Conservation (phyloP, 2,329 filamentous ascomycete species). For the Raffaelea ambrosiae region DNA sequence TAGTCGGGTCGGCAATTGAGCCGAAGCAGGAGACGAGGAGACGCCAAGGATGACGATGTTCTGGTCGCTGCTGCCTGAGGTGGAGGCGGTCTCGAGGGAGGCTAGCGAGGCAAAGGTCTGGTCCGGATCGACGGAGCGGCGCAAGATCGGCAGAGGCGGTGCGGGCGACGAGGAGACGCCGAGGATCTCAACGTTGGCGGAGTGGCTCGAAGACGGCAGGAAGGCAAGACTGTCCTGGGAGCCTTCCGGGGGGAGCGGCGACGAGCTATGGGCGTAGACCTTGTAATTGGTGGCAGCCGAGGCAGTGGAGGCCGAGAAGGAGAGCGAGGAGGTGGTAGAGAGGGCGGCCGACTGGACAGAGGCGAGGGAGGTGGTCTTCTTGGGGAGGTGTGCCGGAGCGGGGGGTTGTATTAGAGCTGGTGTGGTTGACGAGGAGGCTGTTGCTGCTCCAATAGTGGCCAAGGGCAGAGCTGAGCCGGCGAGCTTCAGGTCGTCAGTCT, state of each 20-base stretch:
- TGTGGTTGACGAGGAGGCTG: neutral
- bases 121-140: conserved; percentile 8
- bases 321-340: conserved; percentile 6
- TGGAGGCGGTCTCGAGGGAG: conserved; percentile 5
- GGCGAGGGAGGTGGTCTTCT: conserved; percentile 27
- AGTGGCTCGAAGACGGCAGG: conserved; percentile 31
- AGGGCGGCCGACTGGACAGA: conserved; percentile 23
- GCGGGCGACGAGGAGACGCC: conserved; percentile 41
- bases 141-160: conserved; percentile 20
- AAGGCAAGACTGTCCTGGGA: conserved; percentile 29
- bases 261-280: conserved; percentile 39
- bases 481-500: conserved; percentile 33
- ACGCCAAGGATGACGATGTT: conserved; percentile 45
- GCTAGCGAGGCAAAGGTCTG: conserved; percentile 10
- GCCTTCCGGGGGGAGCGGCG: conserved; percentile 22
- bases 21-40: conserved; percentile 19
- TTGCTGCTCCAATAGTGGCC: no score
- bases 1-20: neutral
- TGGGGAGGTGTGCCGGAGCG: neutral
- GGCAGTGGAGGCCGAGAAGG: conserved; percentile 36
- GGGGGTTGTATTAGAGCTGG: neutral
- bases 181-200: conserved; percentile 42
- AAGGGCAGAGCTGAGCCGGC: neutral
- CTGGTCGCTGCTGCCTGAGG: neutral
- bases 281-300: conserved; percentile 48